Evolutionary conservation across 495 filamentous ascomycete genomes (phyloP).

Genomic region (Collariella sp.): DNA sequence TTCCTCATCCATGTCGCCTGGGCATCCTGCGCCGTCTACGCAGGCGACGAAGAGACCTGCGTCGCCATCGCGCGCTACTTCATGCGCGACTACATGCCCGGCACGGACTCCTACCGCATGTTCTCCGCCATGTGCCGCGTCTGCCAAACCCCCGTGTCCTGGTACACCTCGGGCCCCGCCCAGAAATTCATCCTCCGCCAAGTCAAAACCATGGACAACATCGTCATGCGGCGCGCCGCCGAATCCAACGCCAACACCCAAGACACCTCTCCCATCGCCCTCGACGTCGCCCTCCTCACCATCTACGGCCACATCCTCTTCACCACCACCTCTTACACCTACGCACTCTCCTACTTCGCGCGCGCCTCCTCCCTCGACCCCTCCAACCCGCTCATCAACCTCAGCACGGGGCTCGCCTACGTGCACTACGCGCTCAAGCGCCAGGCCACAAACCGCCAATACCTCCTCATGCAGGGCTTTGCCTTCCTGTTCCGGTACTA

Average conservation of each 20-base stretch:
- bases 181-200: constrained; percentile 87
- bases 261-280: too few species aligned
- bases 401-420: constrained; percentile 65
- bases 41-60: constrained; percentile 70
- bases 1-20: constrained; percentile 73
- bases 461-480: constrained; percentile 72
- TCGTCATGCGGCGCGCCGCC: constrained; percentile 14
- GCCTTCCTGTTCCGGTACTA: constrained; percentile 75
- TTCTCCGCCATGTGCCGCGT: constrained; percentile 63
- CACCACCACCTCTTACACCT: constrained; percentile 65
- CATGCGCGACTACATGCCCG: constrained; percentile 75
- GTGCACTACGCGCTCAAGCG: constrained; percentile 80
- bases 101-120: constrained; percentile 75
- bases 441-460: constrained; percentile 82
- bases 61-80: constrained; percentile 66
- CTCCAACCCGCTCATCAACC: constrained; percentile 64
- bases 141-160: constrained; percentile 48
- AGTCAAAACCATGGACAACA: constrained; percentile 77
- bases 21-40: constrained; percentile 73
- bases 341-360: constrained; percentile 81
- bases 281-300: constrained; percentile 61
- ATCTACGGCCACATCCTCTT: constrained; percentile 85
- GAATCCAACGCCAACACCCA: constrained; percentile 18
- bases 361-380: constrained; percentile 76
- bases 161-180: constrained; percentile 51